Base-by-base conservation (phyloP, 169 alveolate genomes). In the Plasmodium knowlesi region DNA sequence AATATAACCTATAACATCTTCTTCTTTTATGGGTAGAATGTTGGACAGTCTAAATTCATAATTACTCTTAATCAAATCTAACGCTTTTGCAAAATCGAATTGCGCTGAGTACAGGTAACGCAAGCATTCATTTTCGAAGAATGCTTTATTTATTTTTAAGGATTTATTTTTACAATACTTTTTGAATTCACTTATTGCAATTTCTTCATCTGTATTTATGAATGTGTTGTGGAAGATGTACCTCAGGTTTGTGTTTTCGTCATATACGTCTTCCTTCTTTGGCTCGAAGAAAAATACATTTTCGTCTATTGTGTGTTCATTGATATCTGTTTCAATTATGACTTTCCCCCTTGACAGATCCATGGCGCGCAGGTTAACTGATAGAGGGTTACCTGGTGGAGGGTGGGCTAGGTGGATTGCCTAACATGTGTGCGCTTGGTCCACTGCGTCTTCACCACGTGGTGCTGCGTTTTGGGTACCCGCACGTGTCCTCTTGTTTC, bases 71-170 rank as follows among this genome's bases (percentile, higher is more conserved):
- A 92, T 84, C 57, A 82, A 82, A 9, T 85, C 93, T 37, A 85
- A 50, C 9, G 96, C 93, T 37, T 93, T 88, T 50, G 90, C 79
- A 84, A 82, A 95, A 82, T 95, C 95, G 83, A 95, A 95, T 37
- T 95, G 95, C 6, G 96, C 96, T 41, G 96, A 92, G 50, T 95
- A 93, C 22, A 95, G 80, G 88, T 92, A 92, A 14, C 96, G 93
- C 37, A 95, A 72, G 32, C 93, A 85, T 41, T 95, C 96, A 84
- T 88, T 92, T 80, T 89, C 95, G 91, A 95, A 92, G 74, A 54
- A 84, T 53, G 50, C 34, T 37, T 82, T 84, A 71, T 92, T 84
- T 34, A 84, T 82, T 92, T 92, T 88, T 84, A 82, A 73, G 28
- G 82, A 83, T 84, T 78, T 92, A 76, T 43, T 74, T 82, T 72